Base-by-base conservation (phyloP, 2,329 filamentous ascomycete genomes). In the Mycosphaerella sp. region DNA sequence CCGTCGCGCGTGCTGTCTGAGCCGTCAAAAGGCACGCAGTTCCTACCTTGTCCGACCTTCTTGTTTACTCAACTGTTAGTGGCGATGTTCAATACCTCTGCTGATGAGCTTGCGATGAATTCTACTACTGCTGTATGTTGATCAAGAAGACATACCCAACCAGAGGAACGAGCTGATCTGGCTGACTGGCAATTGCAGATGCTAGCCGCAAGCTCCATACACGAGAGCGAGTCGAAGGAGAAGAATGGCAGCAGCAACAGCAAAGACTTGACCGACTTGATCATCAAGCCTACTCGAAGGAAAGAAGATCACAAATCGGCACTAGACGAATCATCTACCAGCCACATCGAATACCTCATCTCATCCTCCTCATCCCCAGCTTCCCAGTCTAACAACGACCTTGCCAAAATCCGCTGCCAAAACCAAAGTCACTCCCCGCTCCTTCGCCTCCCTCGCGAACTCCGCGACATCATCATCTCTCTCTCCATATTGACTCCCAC, bases 381-480 rank as follows among this genome's bases (percentile, higher is more conserved):
- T 16, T 8, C 14, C n/a, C 14, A 16, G n/a, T 16, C 39, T 10
- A 18, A 2, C 17, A 25, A 6, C 12, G 17, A 39, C 8, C 39
- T 41, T 21, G 8, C 18, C 36, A 27, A 27, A 28, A 18, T 49
- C 17, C 45, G 45, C 45, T 25, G 30, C 28, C 45, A 18, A 28
- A 53, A 53, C 21, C 40, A 41, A 30, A 12, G n/a, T n/a, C 9
- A 37, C 14, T 53, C 44, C 4, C 44, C 32, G 10, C 46, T 53
- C 10, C 51, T 53, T 14, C 51, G 37, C 7, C 51, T 53, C 3
- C 51, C 51, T 10, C 41, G 51, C 25, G 51, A 53, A 39, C 51
- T 53, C 10, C 51, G 51, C 14, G 46, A 53, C 41, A 35, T 53
- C 14, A 53, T 49, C 17, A 44, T 39, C 9, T 37, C 25, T 27